These are phyloP conservation scores for Vanderwaltozyma tropicalis DNA, from an alignment of 805 yeast genomes.

Conservation along the genomic window DNA sequence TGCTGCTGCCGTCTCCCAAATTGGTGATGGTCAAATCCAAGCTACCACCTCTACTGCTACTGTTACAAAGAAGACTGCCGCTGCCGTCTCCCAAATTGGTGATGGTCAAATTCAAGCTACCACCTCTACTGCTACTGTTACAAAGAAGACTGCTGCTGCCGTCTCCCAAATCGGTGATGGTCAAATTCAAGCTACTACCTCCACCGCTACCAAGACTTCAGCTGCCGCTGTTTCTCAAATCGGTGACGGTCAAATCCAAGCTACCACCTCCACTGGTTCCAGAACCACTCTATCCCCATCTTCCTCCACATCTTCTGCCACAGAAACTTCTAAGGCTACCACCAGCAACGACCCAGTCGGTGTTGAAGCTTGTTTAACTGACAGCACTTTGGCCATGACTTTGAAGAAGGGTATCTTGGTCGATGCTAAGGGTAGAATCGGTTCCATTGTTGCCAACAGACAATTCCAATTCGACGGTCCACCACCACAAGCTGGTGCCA, in stretches of 20 bases:
- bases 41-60: too few relatives aligned
- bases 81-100: slow-evolving; percentile 20
- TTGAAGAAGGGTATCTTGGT: slow-evolving; percentile 42
- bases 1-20: slow-evolving; percentile 34
- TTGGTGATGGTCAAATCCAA: slow-evolving; percentile 42
- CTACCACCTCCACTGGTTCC: slow-evolving; percentile 20
- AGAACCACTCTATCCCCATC: slow-evolving; percentile 28
- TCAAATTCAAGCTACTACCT: slow-evolving; percentile 31
- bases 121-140: too few relatives aligned
- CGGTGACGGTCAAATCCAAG: slow-evolving; percentile 37
- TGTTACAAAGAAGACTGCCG: slow-evolving; percentile 31
- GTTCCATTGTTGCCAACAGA: slow-evolving; percentile 72
- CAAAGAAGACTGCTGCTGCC: slow-evolving; percentile 30
- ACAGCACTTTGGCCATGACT: slow-evolving; percentile 43
- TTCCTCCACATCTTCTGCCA: slow-evolving; percentile 16
- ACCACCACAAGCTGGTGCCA: slow-evolving; percentile 73
- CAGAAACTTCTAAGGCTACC: slow-evolving; percentile 27
- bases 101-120: slow-evolving; percentile 43
- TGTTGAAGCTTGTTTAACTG: slow-evolving; percentile 36
- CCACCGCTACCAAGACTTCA: slow-evolving; percentile 30
- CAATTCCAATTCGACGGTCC: slow-evolving; percentile 84
- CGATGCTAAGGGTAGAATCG: slow-evolving; percentile 57
- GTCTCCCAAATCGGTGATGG: slow-evolving; percentile 29
- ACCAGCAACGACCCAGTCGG: slow-evolving; percentile 21
- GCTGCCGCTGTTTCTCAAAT: slow-evolving; percentile 30